Base-by-base conservation (phyloP, 768 basidiomycete species). In the Tylopilus balloui region DNA sequence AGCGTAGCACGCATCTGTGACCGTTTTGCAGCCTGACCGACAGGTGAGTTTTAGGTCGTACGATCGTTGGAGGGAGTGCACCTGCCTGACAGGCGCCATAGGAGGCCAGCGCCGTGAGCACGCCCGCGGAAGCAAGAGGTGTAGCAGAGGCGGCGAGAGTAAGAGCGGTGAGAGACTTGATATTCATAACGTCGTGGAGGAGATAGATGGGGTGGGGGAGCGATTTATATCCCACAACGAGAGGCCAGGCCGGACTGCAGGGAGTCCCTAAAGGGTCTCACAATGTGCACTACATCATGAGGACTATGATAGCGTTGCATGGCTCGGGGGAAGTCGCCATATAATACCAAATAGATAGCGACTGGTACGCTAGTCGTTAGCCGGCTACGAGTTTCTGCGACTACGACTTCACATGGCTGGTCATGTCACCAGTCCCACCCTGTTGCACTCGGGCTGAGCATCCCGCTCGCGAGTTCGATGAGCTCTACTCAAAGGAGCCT, bases 21-120 rank as follows among this genome's bases (percentile, higher is more conserved):
- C 25, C 2, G 3, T 8, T 9, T 68, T 67, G 19, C 65, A 66
- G 0, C 65, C 65, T 68, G 24, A 5, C 0, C 13, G 15, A 40
- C 5, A 13, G 13, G 20, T 52, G 17, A 45, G 41, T 14, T 15
- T 14, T 8, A 20, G 8, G 4, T 19, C 24, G 14, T 7, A 37
- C 7, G 12, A 24, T 0, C 19, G 11, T 8, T 1, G 11, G 11
- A 14, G 3, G 8, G 24, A 1, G 25, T 38, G 36, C 4, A 62
- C 64, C 60, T 0, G 64, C 67, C 17, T 68, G 62, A 2, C 64
- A 67, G 0, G 49, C 0, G 0, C 3, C 67, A 6, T 66, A 66
- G 1, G 32, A 17, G n/a, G 32, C 32, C 8, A 34, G n/a, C 6
- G n/a, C 32, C 0, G 52, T 51, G 6, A 67, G 15, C 0, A 50